phyloP scores from a whole-genome alignment of 2,329 filamentous ascomycete genomes.

The Capronia americana region DNA sequence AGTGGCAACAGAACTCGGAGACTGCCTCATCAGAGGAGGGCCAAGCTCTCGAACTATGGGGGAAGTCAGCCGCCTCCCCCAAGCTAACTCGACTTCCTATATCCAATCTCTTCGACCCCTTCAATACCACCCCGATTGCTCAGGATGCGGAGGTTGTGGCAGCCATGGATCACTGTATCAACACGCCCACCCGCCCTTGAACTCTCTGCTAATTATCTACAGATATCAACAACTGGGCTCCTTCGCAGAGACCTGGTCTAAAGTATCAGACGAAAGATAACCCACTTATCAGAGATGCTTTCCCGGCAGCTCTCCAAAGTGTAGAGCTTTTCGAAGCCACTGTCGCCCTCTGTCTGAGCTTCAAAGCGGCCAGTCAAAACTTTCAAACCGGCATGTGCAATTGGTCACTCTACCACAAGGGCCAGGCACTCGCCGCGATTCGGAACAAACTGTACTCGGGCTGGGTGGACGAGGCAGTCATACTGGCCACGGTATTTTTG shows the following conservation, averaged over 20 bases:
- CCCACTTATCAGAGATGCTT: slow-evolving; percentile 31
- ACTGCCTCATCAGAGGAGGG: neutral
- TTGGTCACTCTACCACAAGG: slow-evolving; percentile 30
- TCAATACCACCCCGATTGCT: slow-evolving; percentile 21
- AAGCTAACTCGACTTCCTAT: slow-evolving; percentile 20
- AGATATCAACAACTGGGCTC: slow-evolving; percentile 32
- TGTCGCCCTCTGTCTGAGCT: slow-evolving; percentile 30
- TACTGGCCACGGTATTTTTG: slow-evolving; percentile 32
- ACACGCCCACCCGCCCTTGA: neutral
- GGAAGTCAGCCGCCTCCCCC: neutral
- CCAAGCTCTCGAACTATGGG: neutral
- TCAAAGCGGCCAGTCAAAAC: slow-evolving; percentile 27
- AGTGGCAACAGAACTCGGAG: slow-evolving; percentile 3
- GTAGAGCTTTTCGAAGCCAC: slow-evolving; percentile 33
- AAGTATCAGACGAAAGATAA: slow-evolving; percentile 32
- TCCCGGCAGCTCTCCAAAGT: slow-evolving; percentile 29
- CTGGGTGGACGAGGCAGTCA: slow-evolving; percentile 29
- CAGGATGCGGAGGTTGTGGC: slow-evolving; percentile 29
- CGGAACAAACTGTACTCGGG: slow-evolving; percentile 25
- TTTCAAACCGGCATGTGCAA: slow-evolving; percentile 23
- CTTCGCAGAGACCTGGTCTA: slow-evolving; percentile 29
- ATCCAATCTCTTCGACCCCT: slow-evolving; percentile 29
- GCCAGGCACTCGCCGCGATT: slow-evolving; percentile 26
- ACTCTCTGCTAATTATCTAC: slow-evolving; percentile 9
- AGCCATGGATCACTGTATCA: slow-evolving; percentile 32